Evolutionary conservation across 441 rosid species (phyloP), one percentile per base, ranked within the genome.

Genomic region (Bruguiera hainesii): DNA sequence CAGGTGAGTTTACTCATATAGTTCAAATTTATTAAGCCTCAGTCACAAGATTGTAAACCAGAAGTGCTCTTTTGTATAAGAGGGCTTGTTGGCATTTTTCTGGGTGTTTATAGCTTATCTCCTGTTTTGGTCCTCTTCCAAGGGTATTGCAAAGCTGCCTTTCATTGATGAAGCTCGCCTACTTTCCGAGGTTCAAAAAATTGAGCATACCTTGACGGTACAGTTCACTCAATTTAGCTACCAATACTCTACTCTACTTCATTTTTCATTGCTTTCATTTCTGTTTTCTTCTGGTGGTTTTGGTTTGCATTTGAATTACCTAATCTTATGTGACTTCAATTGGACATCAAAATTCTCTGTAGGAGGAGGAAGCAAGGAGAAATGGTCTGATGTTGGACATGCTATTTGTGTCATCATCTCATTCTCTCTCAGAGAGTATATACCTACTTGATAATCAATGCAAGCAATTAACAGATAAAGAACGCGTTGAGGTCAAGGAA

Each of bases 91-190:
- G 73, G 65, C 63, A 25, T 39, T 31, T 52, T 66, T 56, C 26
- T 65, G 46, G 15, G 2, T 23, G 11, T 66, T 56, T 23, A 55
- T 55, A 55, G 29, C 28, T 49, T 50, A 6, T 56, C 29, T 25
- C 55, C 57, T 13, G 57, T 53, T 66, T 30, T 70, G 65, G 70
- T 53, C 65, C 70, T 7, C 62, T 66, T 37, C 77, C 66, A 62
- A 94, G 98, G 99, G 97, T 78, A 78, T 91, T 76, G 88, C 96
- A 11, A 89, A 89, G 77, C 75, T 94, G 79, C 99, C 99, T 65
- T 94, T 94, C 76, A 90, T 94, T 66, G 97, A 88, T 30, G 97
- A 94, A 80, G 74, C 28, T 64, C 93, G 98, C 65, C 99, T 94
- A 72, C 94, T 94, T 71, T 79, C 75, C 0, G 97, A 88, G 83